Conservation (phyloP, 768 basidiomycete genomes). For the Mycena indigotica region DNA sequence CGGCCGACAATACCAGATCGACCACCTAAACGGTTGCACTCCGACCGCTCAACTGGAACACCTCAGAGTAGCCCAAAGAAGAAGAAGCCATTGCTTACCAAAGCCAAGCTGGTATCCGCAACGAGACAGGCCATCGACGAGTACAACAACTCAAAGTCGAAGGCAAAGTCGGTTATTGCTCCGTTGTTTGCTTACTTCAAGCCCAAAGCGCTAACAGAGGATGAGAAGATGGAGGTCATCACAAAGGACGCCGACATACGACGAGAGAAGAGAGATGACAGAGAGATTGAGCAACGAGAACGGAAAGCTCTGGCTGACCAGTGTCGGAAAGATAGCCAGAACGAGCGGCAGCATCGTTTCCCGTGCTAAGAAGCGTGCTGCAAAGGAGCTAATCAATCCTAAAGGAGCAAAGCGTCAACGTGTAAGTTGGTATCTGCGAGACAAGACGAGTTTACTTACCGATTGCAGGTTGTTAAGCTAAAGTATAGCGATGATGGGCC, state of each 20-base stretch:
- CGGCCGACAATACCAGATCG: conserved; percentile 5
- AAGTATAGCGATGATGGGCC: not conserved
- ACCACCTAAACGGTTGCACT: conserved; percentile 3
- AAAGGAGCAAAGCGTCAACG: conserved; percentile 2
- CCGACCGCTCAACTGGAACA: conserved; percentile 3
- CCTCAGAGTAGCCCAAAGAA: conserved; percentile 8
- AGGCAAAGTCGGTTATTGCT: too few species aligned
- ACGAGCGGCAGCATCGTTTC: conserved; percentile 8
- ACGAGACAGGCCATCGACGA: conserved; percentile 3
- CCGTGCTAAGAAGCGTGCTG: not conserved
- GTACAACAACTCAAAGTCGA: not conserved
- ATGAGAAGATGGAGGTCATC: conserved; percentile 6
- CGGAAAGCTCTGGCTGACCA: not conserved
- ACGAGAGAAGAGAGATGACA: not conserved
- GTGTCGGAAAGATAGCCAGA: conserved; percentile 7
- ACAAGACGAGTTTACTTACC: not conserved
- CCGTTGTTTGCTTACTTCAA: conserved; percentile 7
- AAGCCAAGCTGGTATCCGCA: conserved; percentile 3
- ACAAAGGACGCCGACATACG: conserved; percentile 5
- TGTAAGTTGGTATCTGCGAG: not conserved
- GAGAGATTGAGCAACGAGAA: not conserved
- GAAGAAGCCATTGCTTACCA: conserved; percentile 5
- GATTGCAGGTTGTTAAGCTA: conserved; percentile 3
- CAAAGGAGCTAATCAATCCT: conserved; percentile 4
- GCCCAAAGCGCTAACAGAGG: conserved; percentile 3